Conservation (phyloP, 306 rosid species). For the Acacia melanoxylon region DNA sequence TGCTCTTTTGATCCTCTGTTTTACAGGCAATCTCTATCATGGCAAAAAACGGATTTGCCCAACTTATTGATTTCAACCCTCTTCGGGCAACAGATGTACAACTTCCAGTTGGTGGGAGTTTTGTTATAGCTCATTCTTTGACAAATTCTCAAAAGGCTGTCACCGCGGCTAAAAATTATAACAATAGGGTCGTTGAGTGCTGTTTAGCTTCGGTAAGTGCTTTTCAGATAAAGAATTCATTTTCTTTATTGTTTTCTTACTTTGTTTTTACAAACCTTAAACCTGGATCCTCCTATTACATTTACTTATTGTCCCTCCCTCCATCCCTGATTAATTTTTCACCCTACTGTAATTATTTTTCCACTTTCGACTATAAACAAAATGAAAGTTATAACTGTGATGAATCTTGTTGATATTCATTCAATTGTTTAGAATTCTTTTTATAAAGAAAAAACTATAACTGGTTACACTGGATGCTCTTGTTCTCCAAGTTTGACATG, state of each 20-base stretch:
- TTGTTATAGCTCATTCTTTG: slow-evolving; percentile 88
- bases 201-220: slow-evolving; percentile 80
- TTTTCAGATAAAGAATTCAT: not conserved
- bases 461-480: not conserved
- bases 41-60: slow-evolving; percentile 94
- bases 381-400: not conserved
- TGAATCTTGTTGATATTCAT: not conserved
- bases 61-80: slow-evolving; percentile 94
- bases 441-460: not conserved
- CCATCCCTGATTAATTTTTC: not conserved
- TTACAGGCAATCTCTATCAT: slow-evolving; percentile 94
- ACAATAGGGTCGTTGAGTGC: slow-evolving; percentile 91
- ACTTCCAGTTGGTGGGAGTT: slow-evolving; percentile 88
- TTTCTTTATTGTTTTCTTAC: not conserved
- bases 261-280: not conserved
- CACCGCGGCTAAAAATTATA: slow-evolving; percentile 93
- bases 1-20: slow-evolving; percentile 18
- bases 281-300: not conserved
- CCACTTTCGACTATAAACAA: not conserved
- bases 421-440: not conserved
- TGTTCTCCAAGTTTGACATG: not conserved
- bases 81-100: slow-evolving; percentile 86
- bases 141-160: slow-evolving; percentile 96
- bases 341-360: not conserved
- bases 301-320: not conserved